Percentiles rank a stretch among this genome's conserved stretches.
phyloP scores from a whole-genome alignment of 192 early-diverging fungal genomes.

The Podila verticillata region DNA sequence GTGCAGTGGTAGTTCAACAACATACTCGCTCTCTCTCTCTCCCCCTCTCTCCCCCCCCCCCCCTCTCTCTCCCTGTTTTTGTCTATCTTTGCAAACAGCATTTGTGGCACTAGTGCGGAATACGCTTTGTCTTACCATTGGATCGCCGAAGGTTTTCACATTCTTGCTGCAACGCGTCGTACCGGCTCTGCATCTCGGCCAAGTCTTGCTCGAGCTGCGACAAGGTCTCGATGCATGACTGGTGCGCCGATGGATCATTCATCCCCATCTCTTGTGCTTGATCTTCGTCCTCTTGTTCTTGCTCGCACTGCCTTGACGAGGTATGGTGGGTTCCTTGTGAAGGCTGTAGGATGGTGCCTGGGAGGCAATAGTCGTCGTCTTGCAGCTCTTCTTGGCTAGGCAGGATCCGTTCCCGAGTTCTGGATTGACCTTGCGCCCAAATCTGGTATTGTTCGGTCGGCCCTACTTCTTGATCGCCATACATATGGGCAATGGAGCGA shows the following conservation, averaged over 20 bases:
- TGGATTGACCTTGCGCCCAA: no score
- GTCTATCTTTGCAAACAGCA: no score
- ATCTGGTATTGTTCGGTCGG: no score
- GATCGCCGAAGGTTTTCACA: not conserved
- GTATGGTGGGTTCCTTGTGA: no score
- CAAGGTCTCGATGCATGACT: conserved; percentile 4
- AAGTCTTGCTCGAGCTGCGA: not conserved
- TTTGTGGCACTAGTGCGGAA: not conserved
- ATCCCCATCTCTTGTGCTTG: not conserved
- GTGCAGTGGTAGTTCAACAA: no score
- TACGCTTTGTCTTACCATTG: not conserved
- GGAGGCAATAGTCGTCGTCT: not conserved
- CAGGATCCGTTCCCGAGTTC: no score
- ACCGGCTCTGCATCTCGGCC: not conserved
- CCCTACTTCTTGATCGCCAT: no score
- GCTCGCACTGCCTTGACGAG: not conserved
- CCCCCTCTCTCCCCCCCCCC: no score
- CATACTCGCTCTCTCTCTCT: no score
- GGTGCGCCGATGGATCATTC: not conserved
- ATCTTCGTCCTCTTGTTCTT: not conserved
- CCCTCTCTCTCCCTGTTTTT: no score
- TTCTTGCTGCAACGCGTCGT: not conserved
- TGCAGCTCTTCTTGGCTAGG: no score
- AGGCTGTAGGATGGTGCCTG: not conserved
- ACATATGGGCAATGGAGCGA: no score